Base-by-base conservation (phyloP, 768 basidiomycete species). In the Suillus weaverae region DNA sequence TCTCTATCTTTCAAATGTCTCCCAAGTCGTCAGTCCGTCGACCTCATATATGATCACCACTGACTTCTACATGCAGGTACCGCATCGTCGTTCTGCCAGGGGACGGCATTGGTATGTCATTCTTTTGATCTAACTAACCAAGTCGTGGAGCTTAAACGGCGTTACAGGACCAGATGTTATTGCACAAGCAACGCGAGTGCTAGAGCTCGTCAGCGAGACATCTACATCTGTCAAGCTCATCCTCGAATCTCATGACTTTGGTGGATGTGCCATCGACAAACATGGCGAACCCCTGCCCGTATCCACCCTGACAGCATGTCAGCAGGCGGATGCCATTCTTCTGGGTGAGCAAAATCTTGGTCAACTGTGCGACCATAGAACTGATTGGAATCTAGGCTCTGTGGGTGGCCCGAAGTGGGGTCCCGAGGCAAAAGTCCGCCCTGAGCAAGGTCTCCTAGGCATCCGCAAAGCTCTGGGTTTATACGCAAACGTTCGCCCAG, bases 321-420 rank as follows among this genome's bases (percentile, higher is more conserved):
- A 92, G 74, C 86, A 89, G 72, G 96, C 97, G 5, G 97, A 99
- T 79, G 97, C 97, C 18, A 93, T 99, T 69, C 82, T 99, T 36
- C 89, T 99, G 87, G 97, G 97, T 95, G 71, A 57, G 84, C 70
- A 8, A 30, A 36, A 59, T 48, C n/a, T n/a, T 9, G 26, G 33
- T 8, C 54, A 51, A 30, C 18, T 61, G 32, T 60, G 16, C 56
- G 22, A 51, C 51, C 59, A 59, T 48, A 16, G 5, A 50, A 60
- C 64, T 68, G 46, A 71, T 53, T 60, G 39, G 48, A 26, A 26
- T n/a, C 20, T 63, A 98, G 97, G 97, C 69, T 90, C 97, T 22
- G 92, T 99, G 69, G 97, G 97, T 64, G 97, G 97, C n/a, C 97
- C 97, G 16, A 98, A 98, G 79, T 99, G 97, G 97, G 96, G 95